These are phyloP conservation scores for Phytophthora syringae DNA, from an alignment of 352 stramenopile genomes.

Conservation along the genomic window DNA sequence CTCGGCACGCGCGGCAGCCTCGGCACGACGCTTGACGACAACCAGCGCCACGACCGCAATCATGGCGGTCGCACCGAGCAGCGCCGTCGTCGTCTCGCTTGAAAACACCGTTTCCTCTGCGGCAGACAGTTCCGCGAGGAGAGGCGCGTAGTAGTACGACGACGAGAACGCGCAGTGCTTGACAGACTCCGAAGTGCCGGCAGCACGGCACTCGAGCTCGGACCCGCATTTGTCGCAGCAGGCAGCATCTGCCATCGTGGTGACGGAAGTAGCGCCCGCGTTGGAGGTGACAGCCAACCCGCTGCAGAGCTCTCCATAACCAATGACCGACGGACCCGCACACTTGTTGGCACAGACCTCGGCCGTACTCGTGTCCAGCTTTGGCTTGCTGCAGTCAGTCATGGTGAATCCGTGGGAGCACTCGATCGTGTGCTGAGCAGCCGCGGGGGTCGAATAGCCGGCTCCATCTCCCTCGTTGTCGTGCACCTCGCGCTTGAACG, in stretches of 20 bases:
- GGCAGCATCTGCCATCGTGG: constrained; percentile 15
- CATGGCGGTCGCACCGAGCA: constrained; percentile 53
- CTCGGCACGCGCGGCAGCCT: not conserved
- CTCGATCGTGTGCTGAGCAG: constrained; percentile 30
- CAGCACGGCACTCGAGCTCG: constrained; percentile 6
- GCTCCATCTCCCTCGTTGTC: no score
- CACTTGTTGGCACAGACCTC: constrained; percentile 40
- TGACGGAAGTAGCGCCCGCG: constrained; percentile 22
- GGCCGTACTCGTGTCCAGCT: constrained; percentile 36
- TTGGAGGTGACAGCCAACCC: constrained; percentile 40
- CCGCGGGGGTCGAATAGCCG: no score
- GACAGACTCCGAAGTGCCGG: constrained; percentile 12
- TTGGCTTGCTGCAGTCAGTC: constrained; percentile 56
- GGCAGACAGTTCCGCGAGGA: constrained; percentile 24
- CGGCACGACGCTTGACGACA: constrained; percentile 42
- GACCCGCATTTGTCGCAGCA: constrained; percentile 31
- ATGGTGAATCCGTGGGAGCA: constrained; percentile 50
- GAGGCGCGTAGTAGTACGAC: constrained; percentile 25
- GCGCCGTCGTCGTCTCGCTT: constrained; percentile 21
- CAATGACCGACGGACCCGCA: constrained; percentile 26
- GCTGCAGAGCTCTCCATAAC: constrained; percentile 46
- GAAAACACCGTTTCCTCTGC: constrained; percentile 24
- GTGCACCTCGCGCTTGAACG: no score
- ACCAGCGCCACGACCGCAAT: constrained; percentile 63
- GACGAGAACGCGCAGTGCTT: constrained; percentile 41